Base-by-base conservation (phyloP, 768 basidiomycete species). In the Tricholoma terreum region DNA sequence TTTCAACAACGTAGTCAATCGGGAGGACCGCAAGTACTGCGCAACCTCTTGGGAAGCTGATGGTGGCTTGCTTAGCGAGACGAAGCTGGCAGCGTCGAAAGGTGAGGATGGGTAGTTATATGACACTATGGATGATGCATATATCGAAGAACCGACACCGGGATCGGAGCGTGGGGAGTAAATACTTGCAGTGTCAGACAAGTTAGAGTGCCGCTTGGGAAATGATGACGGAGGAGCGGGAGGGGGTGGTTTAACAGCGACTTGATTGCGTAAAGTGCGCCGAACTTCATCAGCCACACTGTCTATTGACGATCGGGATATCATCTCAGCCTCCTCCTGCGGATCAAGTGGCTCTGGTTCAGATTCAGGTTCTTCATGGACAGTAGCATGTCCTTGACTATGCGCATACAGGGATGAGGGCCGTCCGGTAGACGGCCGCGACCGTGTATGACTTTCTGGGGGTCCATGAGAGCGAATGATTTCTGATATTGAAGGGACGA, bases 271-370 rank as follows among this genome's bases (percentile, higher is more conserved):
- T 60, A 91, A 74, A 9, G 89, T 92, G 55, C 75, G 82, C 57
- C 79, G 81, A 31, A 91, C 84, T 77, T 94, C 92, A 63, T 90
- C 86, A 19, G 91, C 89, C 24, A 94, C 85, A 58, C 90, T 92
- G 69, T 94, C 92, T 60, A 92, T 83, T 15, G 91, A 93, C 19
- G 92, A 93, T n/a, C 89, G 84, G 38, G 87, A 86, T 50, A 90
- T 61, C 48, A 87, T 65, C 45, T 89, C 88, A 2, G 76, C 75
- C 58, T 88, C 87, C 58, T 86, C 86, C 53, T 81, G 79, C 36
- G 75, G 73, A 38, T 77, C 69, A 45, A 79, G 63, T 7, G 78
- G 75, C 55, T 80, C 77, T 30, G 73, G 76, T 61, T 84, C 84
- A 31, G 80, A 78, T 67, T 85, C 84, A 2, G 74, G 73, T 62